Evolutionary conservation across 352 stramenopile species (phyloP).

Genomic region (Phytopythium aichiense): DNA sequence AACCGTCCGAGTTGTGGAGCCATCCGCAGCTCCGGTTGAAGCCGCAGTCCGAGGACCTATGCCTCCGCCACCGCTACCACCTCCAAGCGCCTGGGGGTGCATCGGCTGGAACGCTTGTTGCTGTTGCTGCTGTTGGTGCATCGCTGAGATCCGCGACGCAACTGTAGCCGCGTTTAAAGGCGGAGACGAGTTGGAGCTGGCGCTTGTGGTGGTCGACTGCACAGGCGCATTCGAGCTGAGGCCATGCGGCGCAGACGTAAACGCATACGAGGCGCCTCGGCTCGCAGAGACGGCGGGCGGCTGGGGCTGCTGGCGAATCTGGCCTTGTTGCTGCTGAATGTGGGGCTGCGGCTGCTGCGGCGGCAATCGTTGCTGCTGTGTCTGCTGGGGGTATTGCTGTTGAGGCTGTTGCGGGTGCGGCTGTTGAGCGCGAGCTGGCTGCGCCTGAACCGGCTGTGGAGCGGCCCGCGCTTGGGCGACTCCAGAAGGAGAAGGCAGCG

Average conservation of each 20-base stretch:
- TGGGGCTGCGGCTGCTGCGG: background rate
- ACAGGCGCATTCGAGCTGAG: background rate
- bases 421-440: background rate
- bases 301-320: slow-evolving; percentile 8
- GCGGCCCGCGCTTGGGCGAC: background rate
- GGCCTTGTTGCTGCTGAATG: background rate
- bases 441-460: background rate
- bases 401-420: slow-evolving; percentile 3
- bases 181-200: background rate
- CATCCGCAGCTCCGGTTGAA: background rate
- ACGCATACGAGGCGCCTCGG: background rate
- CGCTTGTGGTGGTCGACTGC: background rate
- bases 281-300: no score
- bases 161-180: slow-evolving; percentile 4
- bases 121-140: slow-evolving; percentile 23
- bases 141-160: slow-evolving; percentile 21
- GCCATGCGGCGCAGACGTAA: background rate
- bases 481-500: slow-evolving; percentile 11
- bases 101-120: slow-evolving; percentile 15
- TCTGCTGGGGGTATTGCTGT: background rate
- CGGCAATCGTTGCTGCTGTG: slow-evolving; percentile 7
- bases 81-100: slow-evolving; percentile 1
- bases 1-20: background rate
- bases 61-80: background rate
- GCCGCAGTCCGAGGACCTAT: background rate